Evolutionary conservation across 176 grass and related monocot genomes (phyloP).

Genomic region (Canna indica): DNA sequence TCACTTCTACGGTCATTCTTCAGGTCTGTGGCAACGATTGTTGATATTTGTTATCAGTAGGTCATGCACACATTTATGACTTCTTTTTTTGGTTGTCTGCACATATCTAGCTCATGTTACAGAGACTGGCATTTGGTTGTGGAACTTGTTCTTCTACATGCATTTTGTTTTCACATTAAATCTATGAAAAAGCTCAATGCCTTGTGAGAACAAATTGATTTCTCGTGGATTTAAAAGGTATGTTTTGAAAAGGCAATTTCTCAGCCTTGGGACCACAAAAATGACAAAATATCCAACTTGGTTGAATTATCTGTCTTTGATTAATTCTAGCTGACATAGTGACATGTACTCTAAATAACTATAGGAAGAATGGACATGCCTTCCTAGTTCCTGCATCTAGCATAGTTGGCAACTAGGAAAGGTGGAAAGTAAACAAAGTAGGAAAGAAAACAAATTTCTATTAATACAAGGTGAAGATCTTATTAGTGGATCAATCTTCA

Average conservation of each 20-base stretch:
- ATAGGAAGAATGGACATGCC: too few relatives aligned
- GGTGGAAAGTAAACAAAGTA: too few relatives aligned
- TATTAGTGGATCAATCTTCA: too few relatives aligned
- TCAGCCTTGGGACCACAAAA: neutral
- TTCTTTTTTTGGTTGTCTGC: neutral
- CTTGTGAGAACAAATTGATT: neutral
- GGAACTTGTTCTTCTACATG: neutral
- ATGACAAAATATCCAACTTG: too few relatives aligned
- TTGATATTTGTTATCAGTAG: neutral
- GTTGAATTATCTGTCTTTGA: too few relatives aligned
- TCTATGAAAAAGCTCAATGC: neutral
- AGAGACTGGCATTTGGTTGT: neutral
- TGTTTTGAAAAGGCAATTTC: neutral
- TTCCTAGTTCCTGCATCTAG: too few relatives aligned
- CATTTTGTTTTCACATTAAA: neutral
- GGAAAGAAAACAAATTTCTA: too few relatives aligned
- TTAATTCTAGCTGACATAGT: too few relatives aligned
- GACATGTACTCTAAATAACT: too few relatives aligned
- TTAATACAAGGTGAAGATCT: too few relatives aligned
- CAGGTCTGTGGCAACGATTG: neutral
- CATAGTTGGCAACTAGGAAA: too few relatives aligned
- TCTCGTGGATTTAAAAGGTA: neutral
- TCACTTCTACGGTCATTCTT: constrained; percentile 21
- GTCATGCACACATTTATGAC: neutral
- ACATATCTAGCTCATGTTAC: neutral